These are phyloP conservation scores for Penicillium polonicum DNA, from an alignment of 2,329 filamentous ascomycete genomes.

Conservation along the genomic window DNA sequence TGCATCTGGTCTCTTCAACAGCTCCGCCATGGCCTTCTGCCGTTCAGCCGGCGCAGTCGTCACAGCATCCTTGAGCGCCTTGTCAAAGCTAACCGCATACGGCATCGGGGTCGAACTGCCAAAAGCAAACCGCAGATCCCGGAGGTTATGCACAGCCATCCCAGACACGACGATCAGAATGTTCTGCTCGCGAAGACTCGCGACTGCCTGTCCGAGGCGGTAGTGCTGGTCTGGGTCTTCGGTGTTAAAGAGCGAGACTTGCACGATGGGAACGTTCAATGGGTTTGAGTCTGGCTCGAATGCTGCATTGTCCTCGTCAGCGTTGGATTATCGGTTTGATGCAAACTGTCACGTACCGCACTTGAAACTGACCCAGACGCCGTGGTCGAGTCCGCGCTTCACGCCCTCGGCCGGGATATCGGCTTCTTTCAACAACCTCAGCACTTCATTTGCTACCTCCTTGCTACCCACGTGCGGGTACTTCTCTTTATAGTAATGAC, in stretches of 20 bases:
- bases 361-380: conserved; percentile 70
- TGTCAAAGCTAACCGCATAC: conserved; percentile 64
- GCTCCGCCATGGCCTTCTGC: conserved; percentile 45
- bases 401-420: conserved; percentile 61
- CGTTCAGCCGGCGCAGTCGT: conserved; percentile 46
- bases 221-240: conserved; percentile 67
- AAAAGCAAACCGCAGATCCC: conserved; percentile 52
- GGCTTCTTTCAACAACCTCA: conserved; percentile 54
- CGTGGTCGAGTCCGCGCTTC: conserved; percentile 69
- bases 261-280: conserved; percentile 66
- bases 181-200: conserved; percentile 64
- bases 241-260: conserved; percentile 66
- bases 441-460: conserved; percentile 59
- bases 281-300: conserved; percentile 64
- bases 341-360: conserved; percentile 39
- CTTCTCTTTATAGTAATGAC: conserved; percentile 65
- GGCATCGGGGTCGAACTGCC: conserved; percentile 51
- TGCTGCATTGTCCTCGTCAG: conserved; percentile 39
- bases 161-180: conserved; percentile 69
- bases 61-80: conserved; percentile 65
- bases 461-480: conserved; percentile 65
- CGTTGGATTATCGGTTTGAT: background rate
- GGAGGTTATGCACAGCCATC: conserved; percentile 72
- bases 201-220: conserved; percentile 64
- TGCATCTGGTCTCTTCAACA: conserved; percentile 54